Evolutionary conservation across 768 basidiomycete species (phyloP).

Genomic region (Suillus tomentosus): DNA sequence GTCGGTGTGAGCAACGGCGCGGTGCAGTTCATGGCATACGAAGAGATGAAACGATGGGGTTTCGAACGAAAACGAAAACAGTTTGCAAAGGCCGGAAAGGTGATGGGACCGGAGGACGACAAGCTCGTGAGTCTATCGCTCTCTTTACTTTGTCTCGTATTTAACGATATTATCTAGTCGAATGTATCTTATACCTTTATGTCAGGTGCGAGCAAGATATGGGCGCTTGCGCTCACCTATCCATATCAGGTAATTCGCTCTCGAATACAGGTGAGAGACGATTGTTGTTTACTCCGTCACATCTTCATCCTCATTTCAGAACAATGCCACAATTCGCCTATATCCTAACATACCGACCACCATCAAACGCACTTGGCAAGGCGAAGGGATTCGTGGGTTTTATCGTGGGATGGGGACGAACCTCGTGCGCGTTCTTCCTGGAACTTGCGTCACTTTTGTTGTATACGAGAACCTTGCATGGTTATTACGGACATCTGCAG

Average conservation of each 20-base stretch:
- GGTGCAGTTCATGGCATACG: constrained; percentile 94
- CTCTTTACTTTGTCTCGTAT: constrained; percentile 3
- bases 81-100: constrained; percentile 58
- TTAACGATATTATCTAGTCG: constrained; percentile 51
- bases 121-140: constrained; percentile 67
- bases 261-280: constrained; percentile 74
- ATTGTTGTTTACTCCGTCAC: constrained; percentile 6
- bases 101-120: constrained; percentile 74
- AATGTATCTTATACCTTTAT: constrained; percentile 90
- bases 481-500: constrained; percentile 69
- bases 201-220: constrained; percentile 88
- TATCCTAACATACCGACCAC: constrained; percentile 87
- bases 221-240: constrained; percentile 84
- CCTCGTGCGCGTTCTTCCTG: constrained; percentile 91
- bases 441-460: constrained; percentile 97
- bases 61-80: constrained; percentile 75
- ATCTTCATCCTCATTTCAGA: constrained; percentile 40
- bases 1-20: constrained; percentile 95
- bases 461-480: constrained; percentile 94
- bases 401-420: constrained; percentile 96
- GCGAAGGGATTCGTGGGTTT: constrained; percentile 84
- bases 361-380: constrained; percentile 75
- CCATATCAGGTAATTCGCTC: constrained; percentile 98
- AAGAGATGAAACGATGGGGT: constrained; percentile 91
- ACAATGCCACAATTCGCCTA: constrained; percentile 61